Conservation (phyloP, 2,329 filamentous ascomycete species). For the Scedosporium minutisporum region DNA sequence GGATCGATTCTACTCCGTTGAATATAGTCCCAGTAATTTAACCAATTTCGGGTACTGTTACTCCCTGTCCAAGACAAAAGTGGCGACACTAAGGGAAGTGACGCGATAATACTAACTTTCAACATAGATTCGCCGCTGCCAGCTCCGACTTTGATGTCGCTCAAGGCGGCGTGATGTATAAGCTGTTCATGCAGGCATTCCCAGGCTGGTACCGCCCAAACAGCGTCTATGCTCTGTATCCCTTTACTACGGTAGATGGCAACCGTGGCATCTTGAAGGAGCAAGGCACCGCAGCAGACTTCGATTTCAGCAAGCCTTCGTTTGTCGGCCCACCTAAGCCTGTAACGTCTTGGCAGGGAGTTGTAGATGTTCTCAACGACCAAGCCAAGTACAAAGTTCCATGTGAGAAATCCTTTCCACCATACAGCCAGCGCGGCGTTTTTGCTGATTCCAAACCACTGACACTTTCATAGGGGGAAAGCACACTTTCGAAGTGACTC, state of each 20-base stretch:
- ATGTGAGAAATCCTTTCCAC: conserved; percentile 11
- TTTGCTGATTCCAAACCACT: not conserved
- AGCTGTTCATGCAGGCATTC: conserved; percentile 14
- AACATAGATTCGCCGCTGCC: conserved; percentile 3
- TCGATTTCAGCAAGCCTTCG: conserved; percentile 15
- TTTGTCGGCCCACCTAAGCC: conserved; percentile 9
- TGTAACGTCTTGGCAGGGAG: conserved; percentile 15
- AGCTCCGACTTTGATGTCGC: conserved; percentile 7
- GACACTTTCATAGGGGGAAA: conserved; percentile 12
- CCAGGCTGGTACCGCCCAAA: conserved; percentile 11
- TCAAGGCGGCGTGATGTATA: conserved; percentile 14
- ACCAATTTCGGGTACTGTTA: conserved; percentile 16
- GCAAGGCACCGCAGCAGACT: conserved; percentile 11
- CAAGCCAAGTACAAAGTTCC: conserved; percentile 19
- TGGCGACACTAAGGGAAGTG: no score
- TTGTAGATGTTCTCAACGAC: conserved; percentile 16
- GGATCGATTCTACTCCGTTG: conserved; percentile 53
- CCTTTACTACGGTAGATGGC: conserved; percentile 15
- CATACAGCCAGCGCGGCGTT: not conserved
- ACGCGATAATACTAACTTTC: not conserved
- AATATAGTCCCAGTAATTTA: conserved; percentile 28
- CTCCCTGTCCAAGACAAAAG: not conserved
- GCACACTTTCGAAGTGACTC: conserved; percentile 15
- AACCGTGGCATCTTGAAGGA: conserved; percentile 13
- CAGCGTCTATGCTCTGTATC: conserved; percentile 18